Percentiles rank a stretch among this genome's conserved stretches.
Conservation (phyloP, 805 yeast genomes). For the Lipomyces lipofer region DNA sequence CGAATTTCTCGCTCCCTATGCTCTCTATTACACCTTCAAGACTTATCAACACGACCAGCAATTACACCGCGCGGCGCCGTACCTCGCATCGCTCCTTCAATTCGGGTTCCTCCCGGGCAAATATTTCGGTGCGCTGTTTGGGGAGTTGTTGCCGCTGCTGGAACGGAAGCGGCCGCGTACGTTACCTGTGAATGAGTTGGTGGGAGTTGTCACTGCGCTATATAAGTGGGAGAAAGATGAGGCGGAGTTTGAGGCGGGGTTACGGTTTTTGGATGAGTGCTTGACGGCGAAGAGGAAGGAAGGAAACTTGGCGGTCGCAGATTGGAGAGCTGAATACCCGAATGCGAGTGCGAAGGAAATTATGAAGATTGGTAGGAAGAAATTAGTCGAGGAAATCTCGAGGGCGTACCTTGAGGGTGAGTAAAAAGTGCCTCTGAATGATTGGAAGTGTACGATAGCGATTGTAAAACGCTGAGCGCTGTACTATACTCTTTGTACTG, state of each 20-base stretch:
- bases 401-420: constrained; percentile 32
- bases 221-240: constrained; percentile 32
- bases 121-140: constrained; percentile 15
- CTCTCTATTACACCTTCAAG: constrained; percentile 34
- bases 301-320: constrained; percentile 11
- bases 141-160: constrained; percentile 14
- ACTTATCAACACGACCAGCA: constrained; percentile 9
- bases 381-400: constrained; percentile 32
- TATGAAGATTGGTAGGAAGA: constrained; percentile 21
- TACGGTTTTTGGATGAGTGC: constrained; percentile 26
- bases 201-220: constrained; percentile 28
- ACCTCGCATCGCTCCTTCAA: constrained; percentile 33
- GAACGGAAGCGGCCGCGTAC: constrained; percentile 19
- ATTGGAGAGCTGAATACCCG: constrained; percentile 30
- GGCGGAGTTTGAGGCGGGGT: constrained; percentile 12
- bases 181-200: constrained; percentile 25
- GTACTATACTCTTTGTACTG: too few relatives aligned
- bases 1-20: constrained; percentile 40
- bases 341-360: constrained; percentile 22
- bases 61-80: constrained; percentile 27
- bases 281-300: constrained; percentile 1
- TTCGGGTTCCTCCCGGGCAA: constrained; percentile 36
- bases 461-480: too few relatives aligned
- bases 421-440: background rate
- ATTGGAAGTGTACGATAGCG: background rate